phyloP scores from a whole-genome alignment of 208 protist genomes.

The Crithidia acanthocephali region DNA sequence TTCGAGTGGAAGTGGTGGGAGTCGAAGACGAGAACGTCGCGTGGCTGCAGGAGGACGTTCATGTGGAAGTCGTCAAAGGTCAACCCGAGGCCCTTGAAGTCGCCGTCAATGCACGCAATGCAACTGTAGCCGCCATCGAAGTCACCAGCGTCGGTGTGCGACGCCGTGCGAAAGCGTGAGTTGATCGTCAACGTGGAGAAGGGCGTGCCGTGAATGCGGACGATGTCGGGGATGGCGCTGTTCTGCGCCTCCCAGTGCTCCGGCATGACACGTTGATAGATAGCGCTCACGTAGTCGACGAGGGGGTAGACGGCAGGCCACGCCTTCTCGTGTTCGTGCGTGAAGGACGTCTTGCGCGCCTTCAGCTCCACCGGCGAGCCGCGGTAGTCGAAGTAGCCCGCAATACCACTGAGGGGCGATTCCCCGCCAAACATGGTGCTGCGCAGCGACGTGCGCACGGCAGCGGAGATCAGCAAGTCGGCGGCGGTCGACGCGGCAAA shows the following conservation, averaged over 20 bases:
- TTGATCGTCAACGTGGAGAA: constrained; percentile 94
- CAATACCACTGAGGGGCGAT: constrained; percentile 87
- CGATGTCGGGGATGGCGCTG: constrained; percentile 83
- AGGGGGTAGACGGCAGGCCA: constrained; percentile 88
- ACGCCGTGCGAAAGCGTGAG: constrained; percentile 88
- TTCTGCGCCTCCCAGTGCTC: constrained; percentile 77
- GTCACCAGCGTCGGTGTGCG: constrained; percentile 90
- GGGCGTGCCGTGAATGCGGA: constrained; percentile 86
- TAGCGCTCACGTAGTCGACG: constrained; percentile 87
- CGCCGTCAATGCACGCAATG: constrained; percentile 83
- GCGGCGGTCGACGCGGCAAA: constrained; percentile 68
- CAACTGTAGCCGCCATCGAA: constrained; percentile 91
- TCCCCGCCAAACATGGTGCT: constrained; percentile 82
- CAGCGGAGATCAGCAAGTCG: constrained; percentile 70
- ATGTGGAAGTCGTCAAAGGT: constrained; percentile 80
- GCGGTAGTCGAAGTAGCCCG: constrained; percentile 92
- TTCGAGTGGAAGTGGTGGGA: constrained; percentile 94
- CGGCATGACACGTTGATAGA: constrained; percentile 76
- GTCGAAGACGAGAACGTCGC: constrained; percentile 92
- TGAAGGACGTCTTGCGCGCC: constrained; percentile 89
- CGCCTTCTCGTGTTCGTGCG: constrained; percentile 57
- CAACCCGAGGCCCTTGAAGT: constrained; percentile 80
- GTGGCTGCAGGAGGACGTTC: constrained; percentile 71
- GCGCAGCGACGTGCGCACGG: constrained; percentile 67
- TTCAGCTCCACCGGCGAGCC: constrained; percentile 87